A percentile compares a stretch with the other conserved stretches of the same genome.
Conservation (phyloP, 1,284 basidiomycete species). For the Termitomyces sp. region DNA sequence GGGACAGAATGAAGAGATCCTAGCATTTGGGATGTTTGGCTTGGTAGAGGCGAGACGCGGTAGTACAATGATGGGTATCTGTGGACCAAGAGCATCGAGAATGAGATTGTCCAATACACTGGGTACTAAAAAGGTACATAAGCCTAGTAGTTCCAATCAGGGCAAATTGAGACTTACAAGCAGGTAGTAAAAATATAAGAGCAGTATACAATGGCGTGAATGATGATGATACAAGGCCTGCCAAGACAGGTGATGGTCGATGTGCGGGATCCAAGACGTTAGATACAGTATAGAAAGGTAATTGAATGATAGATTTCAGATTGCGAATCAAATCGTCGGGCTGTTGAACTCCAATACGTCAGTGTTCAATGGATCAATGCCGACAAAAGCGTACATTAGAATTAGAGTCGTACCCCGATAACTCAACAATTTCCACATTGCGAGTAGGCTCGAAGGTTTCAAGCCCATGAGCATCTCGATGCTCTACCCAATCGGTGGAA, state of each 20-base stretch:
- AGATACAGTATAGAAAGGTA: constrained; percentile 50
- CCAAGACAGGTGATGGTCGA: constrained; percentile 45
- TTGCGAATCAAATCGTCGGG: constrained; percentile 26
- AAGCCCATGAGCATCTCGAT: constrained; percentile 55
- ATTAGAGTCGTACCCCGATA: constrained; percentile 40
- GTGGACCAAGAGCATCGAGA: constrained; percentile 45
- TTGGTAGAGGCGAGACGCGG: constrained; percentile 33
- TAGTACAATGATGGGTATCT: constrained; percentile 55
- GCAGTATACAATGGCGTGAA: constrained; percentile 53
- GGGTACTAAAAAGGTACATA: constrained; percentile 21
- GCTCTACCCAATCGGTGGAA: constrained; percentile 67
- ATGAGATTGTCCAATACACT: constrained; percentile 39
- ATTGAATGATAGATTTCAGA: constrained; percentile 45
- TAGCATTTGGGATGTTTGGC: constrained; percentile 18
- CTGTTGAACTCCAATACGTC: constrained; percentile 20
- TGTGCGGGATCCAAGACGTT: constrained; percentile 46
- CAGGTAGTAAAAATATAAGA: constrained; percentile 47
- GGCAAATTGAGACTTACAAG: constrained; percentile 32
- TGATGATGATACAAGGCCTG: constrained; percentile 50
- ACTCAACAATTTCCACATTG: constrained; percentile 56
- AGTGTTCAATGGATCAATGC: background rate
- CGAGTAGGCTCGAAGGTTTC: constrained; percentile 58
- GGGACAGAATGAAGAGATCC: constrained; percentile 52
- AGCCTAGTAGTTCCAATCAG: background rate
- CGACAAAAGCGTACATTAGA: constrained; percentile 36